Evolutionary conservation across 2,329 filamentous ascomycete genomes (phyloP), one percentile per base, ranked within the genome.

Genomic region (Ramularia collo-cygni): DNA sequence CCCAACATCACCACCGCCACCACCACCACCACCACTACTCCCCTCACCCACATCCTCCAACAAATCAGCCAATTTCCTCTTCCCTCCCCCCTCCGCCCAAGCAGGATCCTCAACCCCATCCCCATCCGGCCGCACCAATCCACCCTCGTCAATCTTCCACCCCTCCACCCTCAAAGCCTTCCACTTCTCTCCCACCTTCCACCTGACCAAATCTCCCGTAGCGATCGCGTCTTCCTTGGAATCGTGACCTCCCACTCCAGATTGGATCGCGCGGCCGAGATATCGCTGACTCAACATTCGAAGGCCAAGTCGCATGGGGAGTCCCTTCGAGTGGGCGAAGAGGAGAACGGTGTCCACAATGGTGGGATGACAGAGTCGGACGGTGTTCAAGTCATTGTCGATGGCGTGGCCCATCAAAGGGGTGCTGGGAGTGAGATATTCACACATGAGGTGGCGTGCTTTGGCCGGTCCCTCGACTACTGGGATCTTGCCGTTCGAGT

Each of bases 321-420:
- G 67, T 1, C 88, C 87, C 12, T 69, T 70, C 10, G 72, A 77
- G 56, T 94, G 87, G 0, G 89, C 88, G 59, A 78, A 98, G 0
- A 95, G 72, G 0, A 95, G 65, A 1, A 87, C 79, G 0, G 89
- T 95, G 61, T 96, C 90, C 54, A 95, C 76, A 38, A 95, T 72
- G 0, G 76, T 83, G 0, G 84, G 85, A 54, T 96, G 92, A 31
- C 95, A 80, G 36, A 96, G 75, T 26, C 90, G 83, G 28, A 83
- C 72, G 2, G 82, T 77, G 59, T 95, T 95, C 40, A 98, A 75
- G 56, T 98, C 92, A 58, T 98, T 98, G 56, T 98, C 92, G 7
- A 96, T 77, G 1, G 87, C 89, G 61, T 98, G 92, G 0, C 92
- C 92, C 33, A 98, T 85, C 1, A 98, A 66, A 0, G 89, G 85